Base-by-base conservation (phyloP, 2,329 filamentous ascomycete species). In the Elsinoe australis region DNA sequence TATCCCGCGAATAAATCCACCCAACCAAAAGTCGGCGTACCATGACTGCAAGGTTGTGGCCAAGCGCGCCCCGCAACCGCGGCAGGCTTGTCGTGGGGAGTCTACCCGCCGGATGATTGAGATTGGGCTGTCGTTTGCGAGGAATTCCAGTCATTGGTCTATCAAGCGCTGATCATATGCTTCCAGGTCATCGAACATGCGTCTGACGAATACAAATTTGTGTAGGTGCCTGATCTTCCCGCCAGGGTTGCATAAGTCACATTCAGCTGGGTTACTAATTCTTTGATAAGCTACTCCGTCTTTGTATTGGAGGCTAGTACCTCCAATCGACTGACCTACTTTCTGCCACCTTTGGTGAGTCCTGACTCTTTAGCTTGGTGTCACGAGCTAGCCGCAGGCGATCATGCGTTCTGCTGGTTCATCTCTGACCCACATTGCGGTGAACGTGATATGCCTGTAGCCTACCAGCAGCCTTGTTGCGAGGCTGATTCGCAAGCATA, bases 171-270 rank as follows among this genome's bases (percentile, higher is more conserved):
- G 41, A 49, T 41, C 46, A 17, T 34, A 36, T n/a, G 42, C 19
- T 17, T 31, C 28, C 55, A 79, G 76, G 74, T 80, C 47, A 72
- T 80, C 63, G 71, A 75, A 49, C 75, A 79, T 66, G 75, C 77
- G 31, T 70, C 75, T 56, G 85, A 88, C 59, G 85, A 90, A 63
- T 89, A 89, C 59, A 72, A 89, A 26, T 88, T 85, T 60, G 80
- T 87, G 58, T 89, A 81, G 60, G n/a, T n/a, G n/a, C n/a, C n/a
- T n/a, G n/a, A n/a, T n/a, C 67, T 58, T 49, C 79, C 44, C 80
- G 80, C 61, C 80, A 80, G 55, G 71, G 80, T 49, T 75, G 81
- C 50, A 41, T 53, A 53, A 52, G 50, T 55, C 53, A 54, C 46
- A 47, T 45, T 14, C 21, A 31, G 26, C 24, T 51, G 35, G 34